Conservation (phyloP, 192 early-diverging fungal species). For the Umbelopsis isabellina region DNA sequence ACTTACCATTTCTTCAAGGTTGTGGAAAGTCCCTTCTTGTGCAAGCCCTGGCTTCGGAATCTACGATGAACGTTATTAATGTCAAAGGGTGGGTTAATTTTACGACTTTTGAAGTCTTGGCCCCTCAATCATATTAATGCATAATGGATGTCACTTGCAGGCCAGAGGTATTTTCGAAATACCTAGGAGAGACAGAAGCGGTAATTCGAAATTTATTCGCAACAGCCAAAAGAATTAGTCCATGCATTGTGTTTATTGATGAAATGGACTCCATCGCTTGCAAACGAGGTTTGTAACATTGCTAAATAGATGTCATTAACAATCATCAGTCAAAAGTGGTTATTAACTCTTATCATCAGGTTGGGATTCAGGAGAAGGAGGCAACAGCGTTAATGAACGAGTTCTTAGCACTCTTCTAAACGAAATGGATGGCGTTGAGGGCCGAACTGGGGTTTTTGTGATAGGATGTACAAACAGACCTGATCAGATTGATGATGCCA, state of each 20-base stretch:
- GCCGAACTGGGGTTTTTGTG: conserved; percentile 79
- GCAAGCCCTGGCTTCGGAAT: conserved; percentile 75
- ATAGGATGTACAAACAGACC: conserved; percentile 93
- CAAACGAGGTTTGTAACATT: conserved; percentile 61
- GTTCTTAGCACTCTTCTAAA: conserved; percentile 93
- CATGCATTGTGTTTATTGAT: conserved; percentile 93
- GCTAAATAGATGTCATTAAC: background rate
- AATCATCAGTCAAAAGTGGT: background rate
- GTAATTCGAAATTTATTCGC: conserved; percentile 81
- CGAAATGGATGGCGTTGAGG: conserved; percentile 98
- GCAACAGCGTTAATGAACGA: conserved; percentile 85
- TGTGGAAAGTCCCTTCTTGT: conserved; percentile 92
- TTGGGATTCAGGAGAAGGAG: conserved; percentile 47
- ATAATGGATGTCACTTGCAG: conserved; percentile 29
- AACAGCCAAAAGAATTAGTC: conserved; percentile 80
- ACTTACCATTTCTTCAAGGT: conserved; percentile 45
- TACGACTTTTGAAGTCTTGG: background rate
- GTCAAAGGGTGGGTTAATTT: conserved; percentile 70
- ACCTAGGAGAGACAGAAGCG: conserved; percentile 91
- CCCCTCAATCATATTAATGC: too few relatives aligned
- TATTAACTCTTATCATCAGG: conserved; percentile 30
- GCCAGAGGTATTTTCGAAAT: conserved; percentile 94
- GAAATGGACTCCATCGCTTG: conserved; percentile 91
- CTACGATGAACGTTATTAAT: conserved; percentile 81
- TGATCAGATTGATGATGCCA: conserved; percentile 84